Evolutionary conservation across 306 rosid genomes (phyloP).

Genomic region (Astragalus membranaceus): DNA sequence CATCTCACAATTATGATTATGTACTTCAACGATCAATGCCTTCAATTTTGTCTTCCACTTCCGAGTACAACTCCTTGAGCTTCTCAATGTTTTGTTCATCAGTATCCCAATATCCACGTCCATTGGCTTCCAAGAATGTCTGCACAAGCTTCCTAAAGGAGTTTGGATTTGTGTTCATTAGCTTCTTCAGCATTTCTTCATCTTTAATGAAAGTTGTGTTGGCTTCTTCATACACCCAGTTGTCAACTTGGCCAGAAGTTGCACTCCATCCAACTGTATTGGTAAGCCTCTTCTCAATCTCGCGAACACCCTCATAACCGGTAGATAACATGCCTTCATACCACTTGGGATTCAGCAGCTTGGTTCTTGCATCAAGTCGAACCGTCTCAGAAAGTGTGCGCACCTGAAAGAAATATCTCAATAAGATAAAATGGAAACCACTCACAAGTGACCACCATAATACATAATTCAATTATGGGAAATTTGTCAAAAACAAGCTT

Average conservation of each 20-base stretch:
- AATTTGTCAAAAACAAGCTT: not conserved
- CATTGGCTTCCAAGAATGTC: slow-evolving; percentile 94
- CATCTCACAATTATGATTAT: not conserved
- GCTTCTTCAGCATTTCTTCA: slow-evolving; percentile 83
- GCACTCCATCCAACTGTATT: slow-evolving; percentile 99
- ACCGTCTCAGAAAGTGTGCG: slow-evolving; percentile 94
- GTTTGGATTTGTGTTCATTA: slow-evolving; percentile 87
- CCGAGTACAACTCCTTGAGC: slow-evolving; percentile 72
- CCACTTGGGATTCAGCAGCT: slow-evolving; percentile 95
- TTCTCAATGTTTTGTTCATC: slow-evolving; percentile 72
- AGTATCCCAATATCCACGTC: slow-evolving; percentile 99
- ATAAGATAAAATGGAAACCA: slow-evolving; percentile 6
- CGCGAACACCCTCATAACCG: slow-evolving; percentile 94
- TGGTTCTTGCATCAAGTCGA: slow-evolving; percentile 94
- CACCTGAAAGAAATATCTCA: slow-evolving; percentile 45
- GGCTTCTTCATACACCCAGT: slow-evolving; percentile 99
- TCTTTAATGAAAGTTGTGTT: slow-evolving; percentile 89
- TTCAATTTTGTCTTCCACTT: slow-evolving; percentile 98
- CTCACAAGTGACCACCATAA: not conserved
- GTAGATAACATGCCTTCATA: slow-evolving; percentile 94
- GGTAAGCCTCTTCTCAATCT: slow-evolving; percentile 90
- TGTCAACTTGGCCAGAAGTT: slow-evolving; percentile 98
- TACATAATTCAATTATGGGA: not conserved
- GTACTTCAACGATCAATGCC: slow-evolving; percentile 69
- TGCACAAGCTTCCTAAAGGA: slow-evolving; percentile 90